Percentiles rank a stretch among this genome's conserved stretches.
Conservation (phyloP, 2,329 filamentous ascomycete species). For the Cercospora brassicicola region DNA sequence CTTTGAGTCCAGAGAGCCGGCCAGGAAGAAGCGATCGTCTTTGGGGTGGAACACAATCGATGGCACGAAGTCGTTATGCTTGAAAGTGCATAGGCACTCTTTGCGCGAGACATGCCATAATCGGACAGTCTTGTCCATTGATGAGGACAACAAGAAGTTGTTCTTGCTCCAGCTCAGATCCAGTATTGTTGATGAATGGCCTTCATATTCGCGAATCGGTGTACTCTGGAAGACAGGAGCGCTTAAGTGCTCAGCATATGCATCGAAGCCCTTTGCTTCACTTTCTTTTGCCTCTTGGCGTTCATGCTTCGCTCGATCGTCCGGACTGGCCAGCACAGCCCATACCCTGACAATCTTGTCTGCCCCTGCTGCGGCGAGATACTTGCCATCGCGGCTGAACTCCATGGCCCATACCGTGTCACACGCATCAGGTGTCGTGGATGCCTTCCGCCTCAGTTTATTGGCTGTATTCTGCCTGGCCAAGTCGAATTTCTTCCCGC, state of each 20-base stretch:
- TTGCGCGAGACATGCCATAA: constrained; percentile 85
- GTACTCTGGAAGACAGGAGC: constrained; percentile 86
- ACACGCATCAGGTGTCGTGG: constrained; percentile 26
- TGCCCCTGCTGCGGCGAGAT: constrained; percentile 87
- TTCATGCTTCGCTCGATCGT: constrained; percentile 74
- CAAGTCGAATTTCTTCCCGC: constrained; percentile 22
- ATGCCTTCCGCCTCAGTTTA: constrained; percentile 48
- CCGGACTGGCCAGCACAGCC: constrained; percentile 78
- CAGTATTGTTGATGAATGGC: constrained; percentile 81
- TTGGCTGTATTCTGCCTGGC: constrained; percentile 27
- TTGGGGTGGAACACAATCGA: constrained; percentile 91
- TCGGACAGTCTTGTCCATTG: constrained; percentile 96
- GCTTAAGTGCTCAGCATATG: constrained; percentile 61
- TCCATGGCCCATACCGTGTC: constrained; percentile 84
- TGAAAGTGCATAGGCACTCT: constrained; percentile 90
- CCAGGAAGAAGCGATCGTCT: constrained; percentile 95
- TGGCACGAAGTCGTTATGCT: constrained; percentile 92
- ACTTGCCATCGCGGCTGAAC: constrained; percentile 89
- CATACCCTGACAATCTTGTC: constrained; percentile 84
- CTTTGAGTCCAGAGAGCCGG: constrained; percentile 85
- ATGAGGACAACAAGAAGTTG: constrained; percentile 91
- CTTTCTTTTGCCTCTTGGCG: constrained; percentile 61
- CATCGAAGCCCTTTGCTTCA: constrained; percentile 51
- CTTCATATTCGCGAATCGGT: constrained; percentile 75
- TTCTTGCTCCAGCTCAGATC: constrained; percentile 99